Base-by-base conservation (phyloP, 257 asterid genomes). In the Solanum sitiens region DNA sequence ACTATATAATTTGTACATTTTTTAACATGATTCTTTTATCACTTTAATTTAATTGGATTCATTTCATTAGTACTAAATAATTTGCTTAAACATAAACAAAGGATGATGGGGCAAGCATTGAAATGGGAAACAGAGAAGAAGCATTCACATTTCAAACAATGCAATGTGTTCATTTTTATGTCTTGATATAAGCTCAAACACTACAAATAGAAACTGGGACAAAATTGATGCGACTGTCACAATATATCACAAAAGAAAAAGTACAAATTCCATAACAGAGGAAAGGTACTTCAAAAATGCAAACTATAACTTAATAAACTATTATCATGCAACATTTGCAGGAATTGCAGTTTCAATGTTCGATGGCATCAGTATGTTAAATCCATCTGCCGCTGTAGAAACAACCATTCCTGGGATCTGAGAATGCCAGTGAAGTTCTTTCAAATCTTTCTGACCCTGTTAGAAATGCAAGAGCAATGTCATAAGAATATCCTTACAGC, bases 391-490 rank as follows among this genome's bases (percentile, higher is more conserved):
- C 4, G 98, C 98, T 1, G 99, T 97, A 53, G 98, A 93, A 68
- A 95, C 84, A 67, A 95, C 84, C 99, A 95, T 95, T 87, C 98
- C 99, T 21, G 98, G 99, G 72, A 97, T 94, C 91, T 94, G 98
- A 30, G 98, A 76, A 87, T 97, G 98, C 99, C 98, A 97, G 61
- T 94, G 99, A 73, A 97, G 89, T 92, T 97, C 99, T 91, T 95
- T 97, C 98, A 95, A 92, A 92, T 95, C 98, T 93, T 92, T 97
- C 87, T 95, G 99, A 23, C 99, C 99, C 99, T 97, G 98, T 91
- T 85, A 16, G 30, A 9, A 73, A 6, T 16, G 37, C 65, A 63
- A 42, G 27, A 40, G 30, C 39, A 35, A 37, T 84, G 86, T 73
- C 11, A 39, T 44, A 32, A 88, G 45, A 23, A 67, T 68, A 27